Conservation (phyloP, 179 eudicot genomes). For the Drosera spatulata region DNA sequence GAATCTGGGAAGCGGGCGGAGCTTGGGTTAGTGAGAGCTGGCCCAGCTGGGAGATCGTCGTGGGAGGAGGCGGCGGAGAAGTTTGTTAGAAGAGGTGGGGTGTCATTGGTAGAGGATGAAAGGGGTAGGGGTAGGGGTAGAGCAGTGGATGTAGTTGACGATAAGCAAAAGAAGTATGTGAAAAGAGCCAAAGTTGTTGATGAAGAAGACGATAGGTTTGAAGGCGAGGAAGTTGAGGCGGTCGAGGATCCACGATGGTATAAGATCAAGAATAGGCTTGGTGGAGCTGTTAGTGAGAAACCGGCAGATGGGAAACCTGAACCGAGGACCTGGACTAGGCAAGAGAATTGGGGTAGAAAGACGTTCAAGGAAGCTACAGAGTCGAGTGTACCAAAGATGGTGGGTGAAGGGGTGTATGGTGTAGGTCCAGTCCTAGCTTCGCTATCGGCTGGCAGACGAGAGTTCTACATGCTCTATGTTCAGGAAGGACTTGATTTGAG, state of each 20-base stretch:
- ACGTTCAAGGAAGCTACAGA: conserved; percentile 61
- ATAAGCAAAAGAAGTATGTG: conserved; percentile 1
- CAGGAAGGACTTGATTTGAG: conserved; percentile 84
- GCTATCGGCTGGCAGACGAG: conserved; percentile 74
- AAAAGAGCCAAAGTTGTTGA: background rate
- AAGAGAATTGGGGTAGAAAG: conserved; percentile 50
- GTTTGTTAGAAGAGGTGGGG: conserved; percentile 20
- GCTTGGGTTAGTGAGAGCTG: conserved; percentile 7
- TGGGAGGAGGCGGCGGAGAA: conserved; percentile 65
- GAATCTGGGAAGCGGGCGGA: conserved; percentile 18
- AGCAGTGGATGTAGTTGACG: too few species aligned
- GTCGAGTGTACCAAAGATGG: conserved; percentile 72
- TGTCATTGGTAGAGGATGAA: conserved; percentile 11
- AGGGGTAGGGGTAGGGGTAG: conserved; percentile 10
- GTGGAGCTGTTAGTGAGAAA: conserved; percentile 22
- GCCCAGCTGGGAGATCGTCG: conserved; percentile 50
- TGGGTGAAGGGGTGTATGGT: conserved; percentile 91
- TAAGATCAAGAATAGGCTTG: conserved; percentile 30
- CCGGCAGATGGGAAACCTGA: conserved; percentile 31
- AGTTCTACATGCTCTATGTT: conserved; percentile 62
- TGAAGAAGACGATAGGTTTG: conserved; percentile 9
- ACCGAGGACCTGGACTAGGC: conserved; percentile 19
- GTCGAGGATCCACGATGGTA: conserved; percentile 49
- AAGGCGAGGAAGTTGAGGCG: conserved; percentile 20
- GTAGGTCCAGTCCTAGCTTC: conserved; percentile 97